Evolutionary conservation across 1,284 basidiomycete species (phyloP).

Genomic region (Chondrostereum purpureum): DNA sequence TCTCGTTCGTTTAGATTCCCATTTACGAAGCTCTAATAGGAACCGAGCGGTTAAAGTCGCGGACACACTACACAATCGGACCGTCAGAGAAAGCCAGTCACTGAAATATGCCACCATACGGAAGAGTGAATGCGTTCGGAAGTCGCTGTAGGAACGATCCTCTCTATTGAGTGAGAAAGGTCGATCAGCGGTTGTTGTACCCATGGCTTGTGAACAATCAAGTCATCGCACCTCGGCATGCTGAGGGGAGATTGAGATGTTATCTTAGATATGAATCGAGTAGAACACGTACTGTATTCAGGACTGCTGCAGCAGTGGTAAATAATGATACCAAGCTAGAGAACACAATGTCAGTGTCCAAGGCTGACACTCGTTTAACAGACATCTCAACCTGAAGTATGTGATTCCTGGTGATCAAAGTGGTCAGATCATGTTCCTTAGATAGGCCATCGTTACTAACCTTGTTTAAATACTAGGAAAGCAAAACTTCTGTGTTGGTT

Average conservation of each 20-base stretch:
- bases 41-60: background rate
- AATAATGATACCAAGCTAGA: slow-evolving; percentile 6
- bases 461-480: slow-evolving; percentile 13
- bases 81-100: background rate
- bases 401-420: slow-evolving; percentile 7
- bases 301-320: slow-evolving; percentile 9
- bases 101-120: slow-evolving; percentile 3
- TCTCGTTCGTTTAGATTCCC: background rate
- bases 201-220: background rate
- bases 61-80: background rate
- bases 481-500: slow-evolving; percentile 7
- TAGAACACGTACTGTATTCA: background rate
- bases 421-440: background rate
- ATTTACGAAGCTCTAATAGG: background rate
- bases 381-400: slow-evolving; percentile 13
- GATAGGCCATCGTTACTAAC: no score
- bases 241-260: background rate
- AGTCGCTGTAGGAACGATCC: slow-evolving; percentile 9
- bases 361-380: background rate
- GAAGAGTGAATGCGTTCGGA: slow-evolving; percentile 8
- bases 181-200: no score
- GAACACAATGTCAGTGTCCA: background rate
- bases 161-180: background rate
- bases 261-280: background rate
- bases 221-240: background rate